Base-by-base conservation (phyloP, 768 basidiomycete genomes). In the Mycena rosella region DNA sequence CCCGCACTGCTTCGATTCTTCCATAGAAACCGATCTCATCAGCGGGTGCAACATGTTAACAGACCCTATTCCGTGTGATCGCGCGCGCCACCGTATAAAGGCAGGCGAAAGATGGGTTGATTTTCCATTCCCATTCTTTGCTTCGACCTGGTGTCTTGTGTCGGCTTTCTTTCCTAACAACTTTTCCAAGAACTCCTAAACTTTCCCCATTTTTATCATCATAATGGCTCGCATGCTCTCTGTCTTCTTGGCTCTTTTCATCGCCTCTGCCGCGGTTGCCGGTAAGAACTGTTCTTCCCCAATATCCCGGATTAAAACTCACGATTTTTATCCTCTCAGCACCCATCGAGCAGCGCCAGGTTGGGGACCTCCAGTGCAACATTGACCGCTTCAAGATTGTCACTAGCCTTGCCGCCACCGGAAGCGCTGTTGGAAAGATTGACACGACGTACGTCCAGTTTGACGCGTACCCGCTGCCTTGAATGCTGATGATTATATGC, bases 341-440 rank as follows among this genome's bases (percentile, higher is more conserved):
- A 14, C 60, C 69, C 10, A 48, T 59, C 14, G 52, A 58, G 27
- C 47, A 40, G 17, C 66, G 61, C 17, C 48, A 36, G 26, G 24
- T 65, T 38, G 69, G 65, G 2, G 45, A 36, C 32, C 7, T 68
- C 24, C 3, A 55, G 17, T 77, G 78, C 64, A 76, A 75, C 52
- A 62, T 73, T 22, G 73, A 75, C 44, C 75, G 76, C 27, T 56
- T 73, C 29, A 72, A 74, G 36, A 76, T 73, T 29, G 74, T 77
- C 34, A 60, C 63, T 22, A 65, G 66, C 29, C 77, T 77, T 30
- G 73, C 71, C 1, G 53, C 57, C 29, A 73, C 76, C 26, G 73
- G 69, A 29, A 38, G 44, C 27, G 74, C 75, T 17, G 72, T 77
- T 22, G 59, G 67, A 42, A 72, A 69, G 27, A 68, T 79, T 32